Evolutionary conservation across 106 monocot species (phyloP), one percentile per base, ranked within the genome.

Genomic region (Dendrobium catenatum): DNA sequence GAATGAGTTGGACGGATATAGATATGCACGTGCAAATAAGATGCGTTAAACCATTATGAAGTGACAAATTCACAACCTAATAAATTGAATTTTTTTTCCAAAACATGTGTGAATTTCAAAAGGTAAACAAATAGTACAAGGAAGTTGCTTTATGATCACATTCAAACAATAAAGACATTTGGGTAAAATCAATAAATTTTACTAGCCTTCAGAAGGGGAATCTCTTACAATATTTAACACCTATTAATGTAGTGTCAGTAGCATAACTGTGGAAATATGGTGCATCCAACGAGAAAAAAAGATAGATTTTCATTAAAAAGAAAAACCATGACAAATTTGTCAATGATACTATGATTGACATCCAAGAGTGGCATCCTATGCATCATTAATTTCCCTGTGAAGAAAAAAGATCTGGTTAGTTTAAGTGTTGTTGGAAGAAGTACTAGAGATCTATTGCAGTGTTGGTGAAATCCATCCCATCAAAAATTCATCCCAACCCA

Each of bases 91-190:
- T 3, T 58, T 22, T n/a, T 61, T 22, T 22, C 22, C 20, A 61
- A n/a, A 61, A 61, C n/a, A 10, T 24, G 22, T 22, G 61, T n/a
- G n/a, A 61, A 61, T 6, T 51, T 31, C 47, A 37, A 81, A 84
- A 66, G 1, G 20, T 15, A 46, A 55, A 55, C 41, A 27, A 72
- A 64, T 19, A 43, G 17, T 68, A 43, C 15, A 3, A 51, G 51
- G 51, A 67, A 9, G 76, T 22, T 44, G 5, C 76, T 43, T 18
- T 44, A 15, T 64, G 27, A 26, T 42, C 8, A 17, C 40, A 42
- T 73, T 73, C 31, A 31, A 73, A 73, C 15, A 40, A 73, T 40
- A 17, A 29, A 73, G 41, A 18, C 17, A 37, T 37, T 42, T 73
- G 22, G 41, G 37, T 10, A 40, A 9, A 73, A 7, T 61, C n/a